Conservation (phyloP, 2,329 filamentous ascomycete species). For the Colletotrichum brevisporum region DNA sequence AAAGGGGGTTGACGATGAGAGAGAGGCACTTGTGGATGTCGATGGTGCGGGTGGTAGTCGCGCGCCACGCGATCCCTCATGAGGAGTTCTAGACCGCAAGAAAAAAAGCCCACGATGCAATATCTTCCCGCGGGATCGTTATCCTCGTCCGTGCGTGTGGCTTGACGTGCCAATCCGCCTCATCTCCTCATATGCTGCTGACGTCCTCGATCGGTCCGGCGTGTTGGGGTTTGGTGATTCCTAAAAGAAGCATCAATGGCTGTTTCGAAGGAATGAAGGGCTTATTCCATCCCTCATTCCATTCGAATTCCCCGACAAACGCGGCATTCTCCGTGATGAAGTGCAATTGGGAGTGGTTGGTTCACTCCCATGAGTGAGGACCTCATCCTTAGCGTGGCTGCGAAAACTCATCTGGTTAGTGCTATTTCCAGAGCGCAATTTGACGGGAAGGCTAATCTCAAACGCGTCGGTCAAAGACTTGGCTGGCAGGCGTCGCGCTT, state of each 20-base stretch:
- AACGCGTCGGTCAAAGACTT: not conserved
- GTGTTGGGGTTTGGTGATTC: not conserved
- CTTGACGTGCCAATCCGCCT: not conserved
- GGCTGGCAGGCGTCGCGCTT: conserved; percentile 15
- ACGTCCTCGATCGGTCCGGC: too few relatives aligned
- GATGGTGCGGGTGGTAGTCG: not conserved
- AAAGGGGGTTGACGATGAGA: not conserved
- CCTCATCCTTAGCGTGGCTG: not conserved
- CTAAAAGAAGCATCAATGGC: not conserved
- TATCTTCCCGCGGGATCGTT: not conserved
- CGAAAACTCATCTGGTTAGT: not conserved
- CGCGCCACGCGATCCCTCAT: not conserved
- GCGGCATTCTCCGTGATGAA: not conserved
- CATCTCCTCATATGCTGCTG: not conserved
- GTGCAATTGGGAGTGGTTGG: not conserved
- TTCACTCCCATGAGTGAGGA: not conserved
- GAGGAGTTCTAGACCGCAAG: conserved; percentile 2
- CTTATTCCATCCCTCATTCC: not conserved
- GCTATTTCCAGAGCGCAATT: not conserved
- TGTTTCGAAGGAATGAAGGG: not conserved
- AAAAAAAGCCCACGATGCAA: not conserved
- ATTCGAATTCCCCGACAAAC: not conserved
- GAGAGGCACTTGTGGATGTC: conserved; percentile 5
- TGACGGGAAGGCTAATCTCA: too few relatives aligned
- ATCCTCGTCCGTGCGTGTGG: not conserved